These are phyloP conservation scores for Neonectria magnoliae DNA, from an alignment of 2,329 filamentous ascomycete species.

Conservation along the genomic window DNA sequence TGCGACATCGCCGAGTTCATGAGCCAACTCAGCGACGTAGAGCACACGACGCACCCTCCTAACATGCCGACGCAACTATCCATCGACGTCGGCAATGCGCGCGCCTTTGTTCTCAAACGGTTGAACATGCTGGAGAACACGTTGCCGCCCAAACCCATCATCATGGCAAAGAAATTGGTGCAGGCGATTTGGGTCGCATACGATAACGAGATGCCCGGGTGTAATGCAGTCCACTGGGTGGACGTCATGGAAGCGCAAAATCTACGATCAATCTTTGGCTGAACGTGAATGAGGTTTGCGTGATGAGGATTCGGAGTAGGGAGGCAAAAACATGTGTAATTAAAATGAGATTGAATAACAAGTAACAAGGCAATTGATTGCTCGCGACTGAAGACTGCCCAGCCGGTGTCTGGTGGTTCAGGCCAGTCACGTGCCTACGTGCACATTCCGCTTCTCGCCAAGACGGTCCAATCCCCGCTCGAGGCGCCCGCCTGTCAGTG, in stretches of 20 bases:
- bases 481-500: background rate
- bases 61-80: constrained; percentile 41
- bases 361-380: background rate
- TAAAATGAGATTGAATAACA: background rate
- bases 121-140: constrained; percentile 51
- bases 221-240: constrained; percentile 52
- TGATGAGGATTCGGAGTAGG: background rate
- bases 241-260: constrained; percentile 53
- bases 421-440: constrained; percentile 2
- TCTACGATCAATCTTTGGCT: constrained; percentile 48
- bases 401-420: background rate
- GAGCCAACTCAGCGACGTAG: constrained; percentile 18
- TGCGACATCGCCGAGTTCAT: constrained; percentile 22
- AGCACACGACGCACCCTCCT: constrained; percentile 6
- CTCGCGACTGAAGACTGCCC: too few relatives aligned
- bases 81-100: constrained; percentile 52
- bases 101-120: constrained; percentile 51
- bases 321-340: background rate
- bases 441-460: constrained; percentile 11
- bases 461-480: background rate
- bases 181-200: constrained; percentile 55
- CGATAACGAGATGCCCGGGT: constrained; percentile 48
- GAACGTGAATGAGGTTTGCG: constrained; percentile 19
- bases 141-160: constrained; percentile 54
- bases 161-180: constrained; percentile 53